Evolutionary conservation across 2,329 filamentous ascomycete species (phyloP), one percentile per base, ranked within the genome.

Genomic region (Fusarium praegraminearum): DNA sequence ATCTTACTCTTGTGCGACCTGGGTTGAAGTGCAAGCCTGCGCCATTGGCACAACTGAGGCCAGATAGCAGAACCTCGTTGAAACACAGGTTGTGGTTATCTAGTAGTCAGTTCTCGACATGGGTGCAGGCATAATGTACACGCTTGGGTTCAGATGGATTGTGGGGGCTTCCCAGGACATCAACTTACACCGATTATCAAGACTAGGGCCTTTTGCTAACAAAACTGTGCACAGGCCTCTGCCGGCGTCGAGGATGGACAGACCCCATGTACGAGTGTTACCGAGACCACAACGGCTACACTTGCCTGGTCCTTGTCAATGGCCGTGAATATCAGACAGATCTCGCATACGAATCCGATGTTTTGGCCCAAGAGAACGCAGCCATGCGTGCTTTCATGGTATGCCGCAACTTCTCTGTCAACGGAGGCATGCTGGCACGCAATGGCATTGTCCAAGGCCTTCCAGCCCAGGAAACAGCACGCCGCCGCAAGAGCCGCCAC

Each of bases 351-450:
- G 90, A 92, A 78, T 92, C 91, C 67, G 92, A 95, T 78, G 84
- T 88, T 50, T 85, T 97, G 71, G 95, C 95, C 47, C 93, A 94
- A 77, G 94, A 98, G 80, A 96, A 95, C 76, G 95, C 95, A 28
- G 95, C 95, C 65, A 97, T 97, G 88, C 92, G 94, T 67, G 95
- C 95, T 61, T 98, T 97, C 82, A 95, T 97, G 89, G 96, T 98
- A 73, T 98, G 95, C 85, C 91, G 94, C 70, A 97, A 97, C 85
- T 98, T 98, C 83, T 97, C 93, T 58, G 93, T 97, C 80, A 98
- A 97, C 78, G 94, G 97, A 75, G 95, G 95, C 78, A 97, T 97
- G 93, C 84, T 90, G 69, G 89, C 88, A 67, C 86, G 88, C 70
- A 91, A 90, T 76, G 89, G 89, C 44, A 89, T 90, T 67, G 88